A percentile compares a stretch with the other conserved stretches of the same genome.
Conservation (phyloP, 768 basidiomycete genomes). For the Russula compacta region DNA sequence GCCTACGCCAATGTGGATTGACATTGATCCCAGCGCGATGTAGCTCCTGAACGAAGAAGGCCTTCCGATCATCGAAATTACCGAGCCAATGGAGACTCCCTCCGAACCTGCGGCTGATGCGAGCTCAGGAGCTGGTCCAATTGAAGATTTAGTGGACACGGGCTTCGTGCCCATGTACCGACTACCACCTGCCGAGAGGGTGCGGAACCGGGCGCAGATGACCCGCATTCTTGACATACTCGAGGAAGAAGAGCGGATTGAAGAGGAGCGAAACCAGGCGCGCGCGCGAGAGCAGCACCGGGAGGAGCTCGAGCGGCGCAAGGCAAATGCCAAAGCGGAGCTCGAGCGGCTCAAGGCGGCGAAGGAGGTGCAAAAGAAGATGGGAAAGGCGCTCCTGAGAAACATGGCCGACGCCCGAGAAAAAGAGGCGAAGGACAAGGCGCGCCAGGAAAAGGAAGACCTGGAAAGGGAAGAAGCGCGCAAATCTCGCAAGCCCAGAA, state of each 20-base stretch:
- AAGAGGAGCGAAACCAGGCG: slow-evolving; percentile 34
- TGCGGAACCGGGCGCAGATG: slow-evolving; percentile 46
- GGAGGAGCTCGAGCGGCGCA: slow-evolving; percentile 43
- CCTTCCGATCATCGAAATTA: slow-evolving; percentile 70
- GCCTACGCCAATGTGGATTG: slow-evolving; percentile 5
- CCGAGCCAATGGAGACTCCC: slow-evolving; percentile 37
- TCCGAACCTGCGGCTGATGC: slow-evolving; percentile 22
- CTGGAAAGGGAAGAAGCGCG: slow-evolving; percentile 24
- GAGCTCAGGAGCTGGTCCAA: not conserved
- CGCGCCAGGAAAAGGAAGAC: slow-evolving; percentile 27
- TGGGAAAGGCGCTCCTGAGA: slow-evolving; percentile 59
- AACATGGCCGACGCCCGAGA: slow-evolving; percentile 36
- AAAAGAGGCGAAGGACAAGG: slow-evolving; percentile 30
- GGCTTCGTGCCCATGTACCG: slow-evolving; percentile 39
- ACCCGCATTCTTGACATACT: slow-evolving; percentile 57
- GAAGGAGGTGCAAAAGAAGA: slow-evolving; percentile 60
- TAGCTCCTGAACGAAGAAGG: slow-evolving; percentile 72
- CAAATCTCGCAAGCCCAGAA: slow-evolving; percentile 37
- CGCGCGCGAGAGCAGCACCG: slow-evolving; percentile 34
- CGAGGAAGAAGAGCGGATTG: slow-evolving; percentile 57
- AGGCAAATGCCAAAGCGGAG: slow-evolving; percentile 37
- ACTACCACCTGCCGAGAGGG: slow-evolving; percentile 39
- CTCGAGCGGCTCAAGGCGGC: slow-evolving; percentile 32
- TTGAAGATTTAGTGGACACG: slow-evolving; percentile 31
- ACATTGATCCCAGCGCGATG: slow-evolving; percentile 20